Conservation (phyloP, 1,139 yeast species). For the Neolecta irregularis region DNA sequence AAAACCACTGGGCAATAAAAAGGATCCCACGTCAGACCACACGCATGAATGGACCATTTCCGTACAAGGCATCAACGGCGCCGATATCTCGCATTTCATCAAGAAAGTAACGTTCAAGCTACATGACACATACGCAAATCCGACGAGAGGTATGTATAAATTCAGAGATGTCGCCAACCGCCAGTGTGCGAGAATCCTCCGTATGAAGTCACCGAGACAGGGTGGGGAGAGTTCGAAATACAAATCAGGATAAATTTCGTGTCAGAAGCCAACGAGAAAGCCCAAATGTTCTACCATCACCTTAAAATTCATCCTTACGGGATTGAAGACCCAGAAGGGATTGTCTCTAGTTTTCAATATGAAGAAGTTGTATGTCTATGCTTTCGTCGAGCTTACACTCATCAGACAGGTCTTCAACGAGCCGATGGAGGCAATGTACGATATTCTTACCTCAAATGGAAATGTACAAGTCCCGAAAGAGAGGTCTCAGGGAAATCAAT, state of each 20-base stretch:
- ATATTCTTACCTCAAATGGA: constrained; percentile 44
- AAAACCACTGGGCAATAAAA: constrained; percentile 46
- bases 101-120: constrained; percentile 86
- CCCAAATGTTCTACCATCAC: constrained; percentile 73
- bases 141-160: constrained; percentile 37
- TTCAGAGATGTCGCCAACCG: neutral
- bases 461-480: neutral
- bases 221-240: constrained; percentile 98
- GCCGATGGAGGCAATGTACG: constrained; percentile 82
- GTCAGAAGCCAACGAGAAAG: constrained; percentile 76
- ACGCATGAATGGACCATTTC: constrained; percentile 95
- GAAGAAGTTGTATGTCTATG: constrained; percentile 57
- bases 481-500: neutral
- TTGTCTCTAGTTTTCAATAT: constrained; percentile 55
- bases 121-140: constrained; percentile 82
- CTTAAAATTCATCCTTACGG: constrained; percentile 82
- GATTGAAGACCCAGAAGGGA: constrained; percentile 16
- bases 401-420: constrained; percentile 46
- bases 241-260: constrained; percentile 74
- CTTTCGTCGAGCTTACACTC: neutral
- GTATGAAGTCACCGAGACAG: constrained; percentile 89
- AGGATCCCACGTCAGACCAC: constrained; percentile 68
- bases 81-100: constrained; percentile 68
- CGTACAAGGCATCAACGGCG: constrained; percentile 66
- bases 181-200: constrained; percentile 69